Evolutionary conservation across 2,329 filamentous ascomycete genomes (phyloP).

Genomic region (Emergomyces africanus): DNA sequence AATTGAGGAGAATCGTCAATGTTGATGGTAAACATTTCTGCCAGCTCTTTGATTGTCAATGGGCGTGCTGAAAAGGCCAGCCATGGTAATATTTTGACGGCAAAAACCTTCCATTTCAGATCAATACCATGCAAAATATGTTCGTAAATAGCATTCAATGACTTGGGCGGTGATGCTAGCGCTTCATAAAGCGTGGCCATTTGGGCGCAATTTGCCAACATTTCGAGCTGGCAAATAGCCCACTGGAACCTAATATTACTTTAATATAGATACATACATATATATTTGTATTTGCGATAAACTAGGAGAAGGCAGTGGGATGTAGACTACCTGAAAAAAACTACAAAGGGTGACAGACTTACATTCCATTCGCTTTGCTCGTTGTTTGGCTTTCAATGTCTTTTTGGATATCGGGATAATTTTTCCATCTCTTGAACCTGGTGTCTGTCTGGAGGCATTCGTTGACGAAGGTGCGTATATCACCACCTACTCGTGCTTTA

Average conservation of each 20-base stretch:
- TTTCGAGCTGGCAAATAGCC: background rate
- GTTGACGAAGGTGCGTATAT: background rate
- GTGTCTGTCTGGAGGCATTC: background rate
- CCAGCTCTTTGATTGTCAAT: constrained; percentile 16
- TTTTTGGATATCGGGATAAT: background rate
- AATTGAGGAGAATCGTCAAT: constrained; percentile 11
- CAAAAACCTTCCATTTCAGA: constrained; percentile 8
- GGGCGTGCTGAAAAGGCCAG: constrained; percentile 16
- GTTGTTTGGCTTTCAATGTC: background rate
- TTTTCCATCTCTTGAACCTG: background rate
- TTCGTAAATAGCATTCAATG: constrained; percentile 15
- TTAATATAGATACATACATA: background rate
- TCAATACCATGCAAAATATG: constrained; percentile 16
- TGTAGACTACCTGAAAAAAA: background rate
- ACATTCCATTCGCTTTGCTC: constrained; percentile 8
- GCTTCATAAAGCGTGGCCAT: background rate
- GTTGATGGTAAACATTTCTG: constrained; percentile 19
- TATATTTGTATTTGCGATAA: background rate
- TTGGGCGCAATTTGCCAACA: background rate
- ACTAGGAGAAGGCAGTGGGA: background rate
- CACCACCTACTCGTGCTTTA: background rate
- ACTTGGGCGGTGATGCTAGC: background rate
- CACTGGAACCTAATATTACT: background rate
- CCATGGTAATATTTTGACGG: constrained; percentile 16
- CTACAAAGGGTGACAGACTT: background rate